Evolutionary conservation across 495 filamentous ascomycete species (phyloP).

Genomic region (Lichina pygmaea): DNA sequence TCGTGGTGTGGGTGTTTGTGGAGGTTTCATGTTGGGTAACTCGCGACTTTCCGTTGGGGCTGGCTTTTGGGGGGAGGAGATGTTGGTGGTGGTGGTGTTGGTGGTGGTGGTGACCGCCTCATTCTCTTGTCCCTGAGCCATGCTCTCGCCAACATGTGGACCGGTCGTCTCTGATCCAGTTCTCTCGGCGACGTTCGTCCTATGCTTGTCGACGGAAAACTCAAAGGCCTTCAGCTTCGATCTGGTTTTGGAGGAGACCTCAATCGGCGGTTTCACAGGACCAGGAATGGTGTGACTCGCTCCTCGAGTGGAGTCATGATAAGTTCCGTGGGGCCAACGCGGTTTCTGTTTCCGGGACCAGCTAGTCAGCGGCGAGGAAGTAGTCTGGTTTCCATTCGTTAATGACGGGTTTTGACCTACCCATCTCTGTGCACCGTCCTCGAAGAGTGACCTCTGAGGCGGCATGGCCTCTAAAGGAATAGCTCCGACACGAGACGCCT

Average conservation of each 20-base stretch:
- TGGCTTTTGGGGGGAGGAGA: constrained; percentile 10
- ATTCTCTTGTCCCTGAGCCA: constrained; percentile 13
- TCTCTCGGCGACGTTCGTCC: background rate
- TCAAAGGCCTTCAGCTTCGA: constrained; percentile 32
- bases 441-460: no score
- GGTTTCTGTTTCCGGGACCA: no score
- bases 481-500: no score
- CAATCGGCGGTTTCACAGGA: constrained; percentile 7
- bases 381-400: no score
- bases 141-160: background rate
- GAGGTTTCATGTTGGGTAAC: constrained; percentile 16
- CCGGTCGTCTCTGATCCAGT: background rate
- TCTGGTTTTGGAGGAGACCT: constrained; percentile 25
- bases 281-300: no score
- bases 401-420: no score
- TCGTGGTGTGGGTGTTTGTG: constrained; percentile 48
- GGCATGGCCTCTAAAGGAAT: no score
- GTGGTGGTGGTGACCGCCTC: constrained; percentile 9
- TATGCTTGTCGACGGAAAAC: constrained; percentile 14
- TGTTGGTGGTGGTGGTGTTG: constrained; percentile 9
- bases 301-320: no score
- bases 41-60: background rate
- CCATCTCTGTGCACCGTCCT: no score
- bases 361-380: no score
- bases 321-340: no score